Conservation (phyloP, 331 rosid genomes). For the Quercus lobata region DNA sequence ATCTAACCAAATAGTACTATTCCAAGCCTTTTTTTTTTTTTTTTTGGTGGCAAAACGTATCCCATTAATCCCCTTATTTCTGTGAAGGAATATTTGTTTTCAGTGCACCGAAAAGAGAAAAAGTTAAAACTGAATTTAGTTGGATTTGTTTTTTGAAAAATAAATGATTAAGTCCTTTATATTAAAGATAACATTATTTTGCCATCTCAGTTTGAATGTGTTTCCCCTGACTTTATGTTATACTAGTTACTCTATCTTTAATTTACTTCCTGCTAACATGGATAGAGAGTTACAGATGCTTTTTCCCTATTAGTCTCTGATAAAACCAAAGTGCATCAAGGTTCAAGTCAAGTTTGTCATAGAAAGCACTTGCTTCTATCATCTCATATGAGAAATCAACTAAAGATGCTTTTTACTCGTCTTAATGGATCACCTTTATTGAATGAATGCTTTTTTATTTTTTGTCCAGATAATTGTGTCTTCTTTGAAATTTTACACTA, state of each 20-base stretch:
- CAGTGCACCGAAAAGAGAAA: not conserved
- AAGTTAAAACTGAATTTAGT: not conserved
- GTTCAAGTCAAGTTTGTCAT: not conserved
- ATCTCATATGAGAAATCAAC: not conserved
- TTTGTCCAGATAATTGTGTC: not conserved
- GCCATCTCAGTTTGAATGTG: not conserved
- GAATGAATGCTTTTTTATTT: not conserved
- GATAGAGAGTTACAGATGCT: not conserved
- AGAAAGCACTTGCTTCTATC: not conserved
- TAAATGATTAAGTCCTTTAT: not conserved
- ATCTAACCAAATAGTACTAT: slow-evolving; percentile 29
- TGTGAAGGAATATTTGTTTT: not conserved
- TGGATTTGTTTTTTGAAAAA: not conserved
- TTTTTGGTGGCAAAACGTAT: not conserved
- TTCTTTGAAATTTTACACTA: not conserved
- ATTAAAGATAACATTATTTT: not conserved
- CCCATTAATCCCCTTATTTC: not conserved
- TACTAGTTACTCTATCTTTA: not conserved
- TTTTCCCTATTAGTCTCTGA: not conserved
- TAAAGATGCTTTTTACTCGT: not conserved
- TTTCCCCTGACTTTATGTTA: not conserved
- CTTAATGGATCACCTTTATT: not conserved
- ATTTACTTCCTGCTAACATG: not conserved
- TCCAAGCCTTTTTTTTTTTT: slow-evolving; percentile 10
- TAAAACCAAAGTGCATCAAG: not conserved